A percentile compares a stretch with the other conserved stretches of the same genome.
These are phyloP conservation scores for Sechiopsis laciniata DNA, from an alignment of 306 rosid genomes.

Conservation along the genomic window DNA sequence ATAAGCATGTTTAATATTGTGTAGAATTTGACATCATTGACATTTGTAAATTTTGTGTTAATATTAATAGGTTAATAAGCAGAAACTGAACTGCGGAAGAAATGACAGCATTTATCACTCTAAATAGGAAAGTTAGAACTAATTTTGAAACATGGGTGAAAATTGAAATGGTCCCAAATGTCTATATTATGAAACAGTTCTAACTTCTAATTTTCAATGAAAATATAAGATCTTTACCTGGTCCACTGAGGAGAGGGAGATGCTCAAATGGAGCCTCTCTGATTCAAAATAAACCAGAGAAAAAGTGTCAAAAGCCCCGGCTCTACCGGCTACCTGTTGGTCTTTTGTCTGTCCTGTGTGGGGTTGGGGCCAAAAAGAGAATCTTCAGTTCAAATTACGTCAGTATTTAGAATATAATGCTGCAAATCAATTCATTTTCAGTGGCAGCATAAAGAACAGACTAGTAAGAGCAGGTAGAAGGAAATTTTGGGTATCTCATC, in stretches of 20 bases:
- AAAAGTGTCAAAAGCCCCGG: neutral
- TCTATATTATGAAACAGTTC: neutral
- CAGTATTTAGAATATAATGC: neutral
- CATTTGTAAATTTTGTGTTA: no score
- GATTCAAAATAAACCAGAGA: neutral
- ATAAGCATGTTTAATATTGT: no score
- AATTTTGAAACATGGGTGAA: no score
- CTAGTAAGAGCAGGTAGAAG: neutral
- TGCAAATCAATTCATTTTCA: neutral
- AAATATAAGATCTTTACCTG: neutral
- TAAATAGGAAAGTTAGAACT: no score
- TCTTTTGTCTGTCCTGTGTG: neutral
- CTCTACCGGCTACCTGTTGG: neutral
- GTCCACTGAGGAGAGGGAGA: neutral
- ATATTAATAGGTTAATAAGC: no score
- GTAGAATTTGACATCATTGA: no score
- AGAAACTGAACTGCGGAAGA: no score
- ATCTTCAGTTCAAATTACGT: neutral
- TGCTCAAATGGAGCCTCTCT: neutral
- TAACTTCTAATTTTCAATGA: neutral
- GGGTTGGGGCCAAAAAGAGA: neutral
- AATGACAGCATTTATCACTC: no score
- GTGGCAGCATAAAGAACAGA: neutral
- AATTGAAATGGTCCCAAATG: neutral
- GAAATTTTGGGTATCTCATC: neutral